Evolutionary conservation across 768 basidiomycete species (phyloP), one percentile per base, ranked within the genome.

Genomic region (Rhizopogon sp.): DNA sequence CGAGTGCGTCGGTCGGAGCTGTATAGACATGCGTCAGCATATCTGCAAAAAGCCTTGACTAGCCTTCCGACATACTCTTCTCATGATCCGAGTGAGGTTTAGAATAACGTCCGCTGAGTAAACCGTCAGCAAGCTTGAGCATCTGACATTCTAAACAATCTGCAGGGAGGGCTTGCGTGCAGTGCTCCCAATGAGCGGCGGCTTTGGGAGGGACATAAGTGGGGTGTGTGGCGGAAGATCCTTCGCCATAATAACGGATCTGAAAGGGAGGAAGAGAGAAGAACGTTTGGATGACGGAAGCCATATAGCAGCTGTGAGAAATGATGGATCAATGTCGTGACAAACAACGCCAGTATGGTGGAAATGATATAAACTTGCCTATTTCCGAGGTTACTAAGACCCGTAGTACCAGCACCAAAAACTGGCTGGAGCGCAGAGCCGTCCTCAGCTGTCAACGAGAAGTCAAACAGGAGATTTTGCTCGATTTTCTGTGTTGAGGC

Each of bases 61-160:
- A 3, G 17, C 22, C 20, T 37, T 53, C n/a, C 35, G 37, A 35
- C 51, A 13, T 53, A 7, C n/a, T 55, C 59, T 2, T 5, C 62
- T 66, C 58, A n/a, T 59, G 39, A 61, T 70, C 62, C 52, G 73
- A 62, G 49, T 79, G 81, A 8, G 84, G 83, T 52, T 77, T 77
- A 2, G 93, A 87, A 68, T 98, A 98, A 17, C 96, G 83, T 9
- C 97, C 96, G 22, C 92, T 94, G 44, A 98, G 72, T 5, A 99
- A 79, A 8, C 97, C 97, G 62, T 98, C 94, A 1, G 87, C 89
- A 39, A 98, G 68, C 69, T 98, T 99, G 65, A 79, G 76, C 81
- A 98, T 85, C 71, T 98, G 95, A 69, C 97, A 97, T 65, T 96
- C 92, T n/a, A 98, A 72, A 61, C 96, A 98, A 13, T 82, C 77